These are phyloP conservation scores for Plectosphaerella cucumerina DNA, from an alignment of 2,329 filamentous ascomycete species.

Conservation along the genomic window DNA sequence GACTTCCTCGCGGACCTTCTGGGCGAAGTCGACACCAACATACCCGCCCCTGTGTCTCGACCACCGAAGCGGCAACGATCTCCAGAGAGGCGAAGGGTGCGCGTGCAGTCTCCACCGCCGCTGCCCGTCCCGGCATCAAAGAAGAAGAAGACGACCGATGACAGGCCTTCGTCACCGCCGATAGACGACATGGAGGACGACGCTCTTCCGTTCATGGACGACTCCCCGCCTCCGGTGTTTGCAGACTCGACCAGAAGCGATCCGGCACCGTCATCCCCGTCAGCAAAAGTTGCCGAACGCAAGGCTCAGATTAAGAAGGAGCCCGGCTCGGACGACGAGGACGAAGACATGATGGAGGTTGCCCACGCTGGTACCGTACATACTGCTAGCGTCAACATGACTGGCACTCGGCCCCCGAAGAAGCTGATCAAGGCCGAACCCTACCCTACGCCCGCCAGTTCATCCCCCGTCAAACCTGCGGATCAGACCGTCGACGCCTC, in stretches of 20 bases:
- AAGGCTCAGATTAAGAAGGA: slow-evolving; percentile 53
- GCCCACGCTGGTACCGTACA: slow-evolving; percentile 69
- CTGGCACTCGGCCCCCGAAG: slow-evolving; percentile 72
- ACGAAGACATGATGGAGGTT: slow-evolving; percentile 84
- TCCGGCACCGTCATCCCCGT: slow-evolving; percentile 79
- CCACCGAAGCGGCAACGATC: slow-evolving; percentile 63
- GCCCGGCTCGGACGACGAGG: slow-evolving; percentile 61
- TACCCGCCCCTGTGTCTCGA: slow-evolving; percentile 49
- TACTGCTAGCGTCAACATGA: slow-evolving; percentile 74
- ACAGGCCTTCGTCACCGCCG: slow-evolving; percentile 41
- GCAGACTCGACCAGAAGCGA: slow-evolving; percentile 75
- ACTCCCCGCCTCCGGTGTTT: slow-evolving; percentile 43
- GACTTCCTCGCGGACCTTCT: slow-evolving; percentile 83
- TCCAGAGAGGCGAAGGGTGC: slow-evolving; percentile 68
- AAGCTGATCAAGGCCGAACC: slow-evolving; percentile 66
- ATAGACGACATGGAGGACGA: slow-evolving; percentile 54
- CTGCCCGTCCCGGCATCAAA: slow-evolving; percentile 49
- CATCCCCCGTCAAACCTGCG: slow-evolving; percentile 65
- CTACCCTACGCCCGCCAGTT: slow-evolving; percentile 68
- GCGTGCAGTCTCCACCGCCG: slow-evolving; percentile 72
- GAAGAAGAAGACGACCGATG: slow-evolving; percentile 50
- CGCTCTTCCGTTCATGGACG: slow-evolving; percentile 53
- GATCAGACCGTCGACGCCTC: slow-evolving; percentile 68
- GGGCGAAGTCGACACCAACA: slow-evolving; percentile 80
- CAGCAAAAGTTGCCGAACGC: slow-evolving; percentile 71